Conservation (phyloP, 1,284 basidiomycete genomes). For the Leucoagaricus sp. region DNA sequence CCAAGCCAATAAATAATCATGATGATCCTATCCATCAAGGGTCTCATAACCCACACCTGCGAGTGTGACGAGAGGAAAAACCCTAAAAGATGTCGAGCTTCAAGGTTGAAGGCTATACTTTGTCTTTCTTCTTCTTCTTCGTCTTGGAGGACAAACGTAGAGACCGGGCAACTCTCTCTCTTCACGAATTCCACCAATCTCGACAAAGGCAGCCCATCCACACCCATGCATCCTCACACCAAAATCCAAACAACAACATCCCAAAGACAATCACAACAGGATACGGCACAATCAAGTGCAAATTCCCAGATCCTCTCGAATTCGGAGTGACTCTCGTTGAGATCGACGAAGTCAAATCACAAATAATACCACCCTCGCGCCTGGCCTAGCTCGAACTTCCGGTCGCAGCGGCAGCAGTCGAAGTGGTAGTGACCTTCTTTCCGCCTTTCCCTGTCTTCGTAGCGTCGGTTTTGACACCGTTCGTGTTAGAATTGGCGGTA, state of each 20-base stretch:
- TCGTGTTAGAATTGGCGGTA: not conserved
- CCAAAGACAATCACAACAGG: conserved; percentile 4
- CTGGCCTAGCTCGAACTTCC: conserved; percentile 11
- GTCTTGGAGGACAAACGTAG: no score
- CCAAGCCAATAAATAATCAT: no score
- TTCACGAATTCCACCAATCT: no score
- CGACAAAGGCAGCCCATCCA: not conserved
- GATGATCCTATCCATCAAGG: no score
- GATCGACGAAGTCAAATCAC: conserved; percentile 1
- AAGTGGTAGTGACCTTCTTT: not conserved
- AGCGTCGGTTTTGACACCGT: not conserved
- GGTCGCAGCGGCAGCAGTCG: not conserved
- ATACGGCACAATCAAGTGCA: conserved; percentile 2
- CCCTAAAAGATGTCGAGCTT: no score
- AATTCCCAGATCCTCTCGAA: not conserved
- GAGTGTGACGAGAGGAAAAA: no score
- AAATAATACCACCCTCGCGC: conserved; percentile 5
- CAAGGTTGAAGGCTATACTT: no score
- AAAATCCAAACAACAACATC: conserved; percentile 6
- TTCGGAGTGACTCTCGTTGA: not conserved
- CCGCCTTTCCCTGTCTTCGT: not conserved
- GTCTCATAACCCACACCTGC: no score
- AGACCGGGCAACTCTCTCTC: no score
- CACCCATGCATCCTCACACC: not conserved
- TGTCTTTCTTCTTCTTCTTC: no score